Percentiles rank a stretch among this genome's conserved stretches.
Conservation (phyloP, 371 early-diverging fungal genomes). For the Phascolomyces articulosus region DNA sequence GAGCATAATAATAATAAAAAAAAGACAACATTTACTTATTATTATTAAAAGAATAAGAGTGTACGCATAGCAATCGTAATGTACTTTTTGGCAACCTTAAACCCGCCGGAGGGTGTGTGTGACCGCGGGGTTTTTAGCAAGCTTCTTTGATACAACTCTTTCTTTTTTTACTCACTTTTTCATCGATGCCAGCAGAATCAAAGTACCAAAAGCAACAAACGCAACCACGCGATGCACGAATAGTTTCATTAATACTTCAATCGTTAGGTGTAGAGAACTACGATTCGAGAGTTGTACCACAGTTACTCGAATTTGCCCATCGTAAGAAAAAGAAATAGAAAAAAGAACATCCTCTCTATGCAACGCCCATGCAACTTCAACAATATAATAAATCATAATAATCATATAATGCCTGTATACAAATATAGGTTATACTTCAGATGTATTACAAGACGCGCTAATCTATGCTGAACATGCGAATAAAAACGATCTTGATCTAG, state of each 20-base stretch:
- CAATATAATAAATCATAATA: background rate
- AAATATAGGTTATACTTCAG: constrained; percentile 85
- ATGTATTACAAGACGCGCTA: constrained; percentile 94
- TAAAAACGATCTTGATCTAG: constrained; percentile 79
- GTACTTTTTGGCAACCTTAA: no score
- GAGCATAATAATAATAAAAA: no score
- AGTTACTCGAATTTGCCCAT: constrained; percentile 95
- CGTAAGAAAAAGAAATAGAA: constrained; percentile 38
- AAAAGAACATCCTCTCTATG: background rate
- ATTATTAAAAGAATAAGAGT: no score
- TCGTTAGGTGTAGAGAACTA: constrained; percentile 94
- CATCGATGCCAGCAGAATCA: constrained; percentile 18
- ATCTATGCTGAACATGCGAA: constrained; percentile 95
- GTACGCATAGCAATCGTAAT: no score
- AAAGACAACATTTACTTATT: no score
- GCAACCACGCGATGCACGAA: constrained; percentile 88
- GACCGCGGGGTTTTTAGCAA: no score
- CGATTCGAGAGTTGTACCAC: constrained; percentile 96
- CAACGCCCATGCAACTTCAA: no score
- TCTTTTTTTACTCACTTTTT: background rate
- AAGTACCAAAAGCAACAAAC: constrained; percentile 22
- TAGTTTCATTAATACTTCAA: constrained; percentile 91
- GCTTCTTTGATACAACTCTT: no score
- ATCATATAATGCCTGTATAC: background rate
- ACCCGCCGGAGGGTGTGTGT: no score